Base-by-base conservation (phyloP, 140 eudicot species). In the Senecio squalidus region DNA sequence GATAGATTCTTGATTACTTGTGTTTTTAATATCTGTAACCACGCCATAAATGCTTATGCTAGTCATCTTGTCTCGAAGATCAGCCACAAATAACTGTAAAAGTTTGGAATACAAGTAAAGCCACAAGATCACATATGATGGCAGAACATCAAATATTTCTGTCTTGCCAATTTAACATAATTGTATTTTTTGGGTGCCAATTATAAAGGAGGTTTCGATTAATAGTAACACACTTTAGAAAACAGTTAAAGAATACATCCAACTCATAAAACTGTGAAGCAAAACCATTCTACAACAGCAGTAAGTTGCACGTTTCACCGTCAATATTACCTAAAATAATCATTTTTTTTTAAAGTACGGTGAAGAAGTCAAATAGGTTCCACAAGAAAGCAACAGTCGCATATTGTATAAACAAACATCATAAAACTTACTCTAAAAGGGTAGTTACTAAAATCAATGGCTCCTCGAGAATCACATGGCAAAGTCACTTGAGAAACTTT, bases 391-490 rank as follows among this genome's bases (percentile, higher is more conserved):
- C n/a, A n/a, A n/a, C n/a, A n/a, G n/a, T n/a, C n/a, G n/a, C n/a
- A n/a, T n/a, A n/a, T n/a, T n/a, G n/a, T 20, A 6, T 29, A 29
- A 18, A 33, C 0, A 45, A 7, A 28, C 14, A 64, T 22, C 33
- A 49, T 25, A 4, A 43, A 43, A 74, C 98, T 83, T 73, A 91
- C 98, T 76, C 84, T 80, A 73, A 86, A 81, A 39, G 98, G 98
- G 80, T 81, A 91, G 62, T 79, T 76, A 78, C 92, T 84, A 64
- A 83, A 91, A 77, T 91, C 96, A 26, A 91, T 88, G 68, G 98
- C 84, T 36, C 98, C 98, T 16, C 72, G 84, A 77, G 96, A 84
- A 77, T 91, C 91, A 77, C 98, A 83, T 21, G 96, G 98, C 69
- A 91, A 80, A 13, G 80, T 76, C 55, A 91, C 85, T 77, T 91